A percentile compares a stretch with the other conserved stretches of the same genome.
These are phyloP conservation scores for Chlorella sp. DNA, from an alignment of 139 green algal species.

Conservation along the genomic window DNA sequence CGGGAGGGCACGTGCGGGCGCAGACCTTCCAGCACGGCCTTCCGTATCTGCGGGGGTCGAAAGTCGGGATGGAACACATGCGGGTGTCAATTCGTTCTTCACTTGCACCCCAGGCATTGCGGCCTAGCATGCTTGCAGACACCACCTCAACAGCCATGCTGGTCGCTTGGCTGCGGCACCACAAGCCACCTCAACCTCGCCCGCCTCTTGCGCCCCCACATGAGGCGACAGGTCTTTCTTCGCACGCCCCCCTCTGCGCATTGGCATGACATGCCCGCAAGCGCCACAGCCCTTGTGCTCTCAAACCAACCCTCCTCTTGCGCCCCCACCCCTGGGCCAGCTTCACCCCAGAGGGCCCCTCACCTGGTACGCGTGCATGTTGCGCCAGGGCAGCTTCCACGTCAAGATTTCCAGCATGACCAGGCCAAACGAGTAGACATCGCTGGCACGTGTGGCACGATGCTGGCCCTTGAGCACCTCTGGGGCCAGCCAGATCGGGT, in stretches of 20 bases:
- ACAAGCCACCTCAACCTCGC: too few species aligned
- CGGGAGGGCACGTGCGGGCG: background rate
- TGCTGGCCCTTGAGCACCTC: background rate
- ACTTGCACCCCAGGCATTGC: background rate
- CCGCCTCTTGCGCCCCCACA: too few species aligned
- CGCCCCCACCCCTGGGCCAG: too few species aligned
- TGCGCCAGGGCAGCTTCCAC: conserved; percentile 5
- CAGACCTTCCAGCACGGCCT: background rate
- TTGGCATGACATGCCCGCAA: background rate
- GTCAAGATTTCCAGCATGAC: background rate
- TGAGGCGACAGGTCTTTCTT: too few species aligned
- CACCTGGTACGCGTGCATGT: background rate
- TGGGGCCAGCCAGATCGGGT: background rate
- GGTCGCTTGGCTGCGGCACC: too few species aligned
- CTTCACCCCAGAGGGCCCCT: background rate
- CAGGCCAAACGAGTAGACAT: background rate
- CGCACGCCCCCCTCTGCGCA: too few species aligned
- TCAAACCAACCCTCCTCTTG: background rate
- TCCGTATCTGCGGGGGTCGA: background rate
- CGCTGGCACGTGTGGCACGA: background rate
- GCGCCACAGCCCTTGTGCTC: too few species aligned
- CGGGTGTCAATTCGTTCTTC: background rate
- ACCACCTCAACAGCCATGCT: background rate
- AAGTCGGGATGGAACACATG: background rate
- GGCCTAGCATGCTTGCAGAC: background rate